Base-by-base conservation (phyloP, 2,329 filamentous ascomycete species). In the Fusarium denticulatum region DNA sequence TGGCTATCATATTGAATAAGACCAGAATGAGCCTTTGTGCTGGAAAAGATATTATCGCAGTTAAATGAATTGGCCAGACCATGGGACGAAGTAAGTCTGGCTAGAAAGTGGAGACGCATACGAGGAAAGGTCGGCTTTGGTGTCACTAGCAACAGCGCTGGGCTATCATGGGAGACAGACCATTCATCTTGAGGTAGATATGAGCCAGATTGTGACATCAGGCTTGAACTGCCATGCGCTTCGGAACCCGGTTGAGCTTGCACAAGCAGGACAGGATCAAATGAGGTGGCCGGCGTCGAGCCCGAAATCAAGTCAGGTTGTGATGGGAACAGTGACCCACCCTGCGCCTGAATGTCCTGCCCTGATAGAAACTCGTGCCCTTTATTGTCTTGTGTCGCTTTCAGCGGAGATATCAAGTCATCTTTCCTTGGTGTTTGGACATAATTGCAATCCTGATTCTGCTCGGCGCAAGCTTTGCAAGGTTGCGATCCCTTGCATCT, bases 21-120 rank as follows among this genome's bases (percentile, higher is more conserved):
- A 1, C 6, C 18, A 3, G 40, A 32, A 10, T 45, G 37, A 5
- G 8, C 5, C 6, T 28, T 28, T 22, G 13, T 10, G 8, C 43
- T 15, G 13, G 12, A 4, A 9, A 28, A 22, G 43, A 28, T 28
- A 16, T 39, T 52, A 1, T 30, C 43, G 10, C 37, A 46, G 15
- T 69, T 57, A 6, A 71, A 71, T 0, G 68, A 71, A 37, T 40
- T 69, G 16, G 52, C 56, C 32, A 71, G 53, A 14, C 68, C 68
- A 20, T 64, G 50, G 2, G 68, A 69, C 1, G 66, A 40, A 16
- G 68, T 69, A 24, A 66, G 14, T 13, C 52, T 47, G 20, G 50
- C 56, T 7, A 71, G 39, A 58, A 71, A 71, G 7, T 45, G 49
- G 34, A 66, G 28, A 18, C 13, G 42, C 11, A 34, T 53, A 11